Conservation (phyloP, 768 basidiomycete species). For the Agaricus blazei region DNA sequence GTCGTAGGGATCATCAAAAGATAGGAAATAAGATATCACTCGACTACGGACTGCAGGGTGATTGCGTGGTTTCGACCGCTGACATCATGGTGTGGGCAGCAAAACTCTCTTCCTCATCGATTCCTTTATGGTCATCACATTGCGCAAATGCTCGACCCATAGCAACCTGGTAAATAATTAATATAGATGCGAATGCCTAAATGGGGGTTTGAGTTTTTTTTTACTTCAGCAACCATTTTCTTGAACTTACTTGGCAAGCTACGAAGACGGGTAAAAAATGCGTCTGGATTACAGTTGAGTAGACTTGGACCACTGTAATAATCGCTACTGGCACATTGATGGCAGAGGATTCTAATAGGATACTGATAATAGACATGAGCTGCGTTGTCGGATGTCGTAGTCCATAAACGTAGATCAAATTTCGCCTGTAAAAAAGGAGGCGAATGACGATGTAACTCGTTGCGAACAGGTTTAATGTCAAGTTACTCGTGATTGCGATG, state of each 20-base stretch:
- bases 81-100: too few species aligned
- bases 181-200: neutral
- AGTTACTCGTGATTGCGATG: neutral
- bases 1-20: too few species aligned
- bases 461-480: neutral
- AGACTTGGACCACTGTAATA: neutral
- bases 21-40: too few species aligned
- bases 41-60: too few species aligned
- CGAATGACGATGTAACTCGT: neutral
- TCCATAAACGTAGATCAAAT: neutral
- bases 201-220: too few species aligned
- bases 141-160: neutral
- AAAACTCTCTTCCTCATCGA: too few species aligned
- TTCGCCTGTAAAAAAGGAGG: neutral
- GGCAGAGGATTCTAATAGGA: neutral
- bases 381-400: neutral
- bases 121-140: neutral
- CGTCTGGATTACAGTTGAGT: too few species aligned
- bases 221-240: too few species aligned
- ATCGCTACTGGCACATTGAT: neutral
- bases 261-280: neutral
- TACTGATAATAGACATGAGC: neutral
- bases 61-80: too few species aligned
- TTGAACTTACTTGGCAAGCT: too few species aligned
- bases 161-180: neutral